phyloP scores from a whole-genome alignment of 2,329 filamentous ascomycete species.

The Arthrocladium fulminans region DNA sequence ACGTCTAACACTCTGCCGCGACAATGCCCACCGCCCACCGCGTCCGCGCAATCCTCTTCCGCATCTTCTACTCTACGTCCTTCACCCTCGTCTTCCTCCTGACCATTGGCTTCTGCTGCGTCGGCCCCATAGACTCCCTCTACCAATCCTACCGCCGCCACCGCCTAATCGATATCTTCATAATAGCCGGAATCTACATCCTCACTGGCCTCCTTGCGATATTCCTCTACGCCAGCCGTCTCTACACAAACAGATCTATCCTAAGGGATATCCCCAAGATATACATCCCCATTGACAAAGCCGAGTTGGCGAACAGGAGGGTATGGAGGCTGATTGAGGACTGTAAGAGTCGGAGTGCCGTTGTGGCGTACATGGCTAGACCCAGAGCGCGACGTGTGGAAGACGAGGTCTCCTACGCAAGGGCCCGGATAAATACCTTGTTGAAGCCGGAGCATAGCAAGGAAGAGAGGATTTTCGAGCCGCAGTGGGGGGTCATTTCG shows the following conservation, averaged over 20 bases:
- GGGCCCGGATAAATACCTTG: slow-evolving; percentile 16
- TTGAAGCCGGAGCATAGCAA: slow-evolving; percentile 9
- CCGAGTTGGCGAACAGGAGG: slow-evolving; percentile 60
- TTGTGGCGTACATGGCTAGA: slow-evolving; percentile 67
- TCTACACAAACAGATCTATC: slow-evolving; percentile 75
- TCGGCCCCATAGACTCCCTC: slow-evolving; percentile 73
- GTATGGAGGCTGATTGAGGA: slow-evolving; percentile 69
- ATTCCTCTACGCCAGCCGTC: slow-evolving; percentile 71
- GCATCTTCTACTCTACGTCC: slow-evolving; percentile 69
- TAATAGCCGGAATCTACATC: slow-evolving; percentile 67
- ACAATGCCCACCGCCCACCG: neutral
- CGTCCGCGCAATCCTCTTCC: slow-evolving; percentile 48
- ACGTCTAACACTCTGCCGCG: neutral
- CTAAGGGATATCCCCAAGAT: slow-evolving; percentile 75
- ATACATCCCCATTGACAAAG: slow-evolving; percentile 78
- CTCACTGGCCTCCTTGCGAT: slow-evolving; percentile 60
- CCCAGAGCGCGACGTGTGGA: slow-evolving; percentile 53
- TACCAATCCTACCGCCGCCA: slow-evolving; percentile 60
- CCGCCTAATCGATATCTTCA: slow-evolving; percentile 72
- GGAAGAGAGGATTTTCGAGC: slow-evolving; percentile 26
- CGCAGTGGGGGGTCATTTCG: slow-evolving; percentile 72
- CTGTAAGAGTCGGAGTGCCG: slow-evolving; percentile 65
- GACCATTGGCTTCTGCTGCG: slow-evolving; percentile 62
- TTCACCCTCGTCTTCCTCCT: slow-evolving; percentile 70
- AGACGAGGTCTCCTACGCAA: slow-evolving; percentile 17